Evolutionary conservation across 2,329 filamentous ascomycete genomes (phyloP).

Genomic region (Ceratocystis alfenasii): DNA sequence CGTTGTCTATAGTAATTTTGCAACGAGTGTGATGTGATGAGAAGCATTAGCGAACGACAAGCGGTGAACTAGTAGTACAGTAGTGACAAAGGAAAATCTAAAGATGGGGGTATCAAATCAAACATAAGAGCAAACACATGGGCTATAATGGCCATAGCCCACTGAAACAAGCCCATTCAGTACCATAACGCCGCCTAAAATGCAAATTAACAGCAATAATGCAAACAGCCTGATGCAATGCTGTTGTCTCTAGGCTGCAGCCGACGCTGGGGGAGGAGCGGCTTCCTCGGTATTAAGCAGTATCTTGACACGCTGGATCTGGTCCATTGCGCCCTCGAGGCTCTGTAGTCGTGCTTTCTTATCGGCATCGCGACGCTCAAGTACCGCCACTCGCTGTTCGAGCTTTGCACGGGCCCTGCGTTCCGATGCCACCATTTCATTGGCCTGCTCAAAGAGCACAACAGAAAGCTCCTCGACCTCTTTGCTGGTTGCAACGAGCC

Average conservation of each 20-base stretch:
- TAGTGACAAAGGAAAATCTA: slow-evolving; percentile 10
- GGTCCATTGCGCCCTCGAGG: slow-evolving; percentile 56
- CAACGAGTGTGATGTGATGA: not conserved
- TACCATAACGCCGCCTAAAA: not conserved
- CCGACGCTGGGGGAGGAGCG: slow-evolving; percentile 9
- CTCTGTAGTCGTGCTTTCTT: slow-evolving; percentile 57
- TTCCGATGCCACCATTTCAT: slow-evolving; percentile 76
- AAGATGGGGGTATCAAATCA: slow-evolving; percentile 11
- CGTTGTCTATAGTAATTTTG: not conserved
- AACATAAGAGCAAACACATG: slow-evolving; percentile 4
- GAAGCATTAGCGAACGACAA: not conserved
- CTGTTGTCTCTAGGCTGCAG: slow-evolving; percentile 19
- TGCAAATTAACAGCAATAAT: not conserved
- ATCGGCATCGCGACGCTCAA: slow-evolving; percentile 59
- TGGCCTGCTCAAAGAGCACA: slow-evolving; percentile 67
- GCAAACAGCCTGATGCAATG: not conserved
- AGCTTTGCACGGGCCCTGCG: slow-evolving; percentile 57
- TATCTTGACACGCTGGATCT: slow-evolving; percentile 58
- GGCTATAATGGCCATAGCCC: not conserved
- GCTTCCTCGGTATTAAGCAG: slow-evolving; percentile 38
- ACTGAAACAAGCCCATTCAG: not conserved
- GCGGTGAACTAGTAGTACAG: not conserved
- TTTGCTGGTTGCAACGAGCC: slow-evolving; percentile 51
- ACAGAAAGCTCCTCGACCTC: slow-evolving; percentile 72
- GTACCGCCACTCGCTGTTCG: slow-evolving; percentile 54